These are phyloP conservation scores for Didymella exigua DNA, from an alignment of 2,329 filamentous ascomycete genomes.

Conservation along the genomic window DNA sequence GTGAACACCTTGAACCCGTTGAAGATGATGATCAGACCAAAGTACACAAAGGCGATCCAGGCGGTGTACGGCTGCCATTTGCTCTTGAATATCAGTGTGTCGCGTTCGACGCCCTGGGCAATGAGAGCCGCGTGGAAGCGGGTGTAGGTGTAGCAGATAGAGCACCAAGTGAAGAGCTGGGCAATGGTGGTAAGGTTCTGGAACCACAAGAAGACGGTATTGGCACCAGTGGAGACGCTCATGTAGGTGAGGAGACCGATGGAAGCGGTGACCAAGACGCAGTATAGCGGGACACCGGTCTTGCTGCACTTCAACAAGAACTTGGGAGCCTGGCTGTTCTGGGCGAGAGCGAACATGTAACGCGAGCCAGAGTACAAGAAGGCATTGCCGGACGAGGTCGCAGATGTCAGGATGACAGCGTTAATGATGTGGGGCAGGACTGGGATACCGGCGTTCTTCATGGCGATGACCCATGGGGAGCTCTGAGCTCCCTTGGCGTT, in stretches of 20 bases:
- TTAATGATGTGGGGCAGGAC: constrained; percentile 76
- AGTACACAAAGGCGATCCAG: constrained; percentile 63
- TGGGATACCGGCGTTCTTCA: constrained; percentile 68
- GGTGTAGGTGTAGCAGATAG: constrained; percentile 62
- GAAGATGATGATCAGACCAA: constrained; percentile 62
- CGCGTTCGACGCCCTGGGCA: constrained; percentile 63
- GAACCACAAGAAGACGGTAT: constrained; percentile 69
- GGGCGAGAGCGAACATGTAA: constrained; percentile 56
- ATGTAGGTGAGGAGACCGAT: constrained; percentile 58
- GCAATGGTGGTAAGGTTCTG: constrained; percentile 69
- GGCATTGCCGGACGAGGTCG: constrained; percentile 72
- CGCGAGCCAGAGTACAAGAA: constrained; percentile 63
- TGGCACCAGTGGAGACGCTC: constrained; percentile 53
- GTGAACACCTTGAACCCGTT: constrained; percentile 68
- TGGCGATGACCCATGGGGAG: constrained; percentile 65
- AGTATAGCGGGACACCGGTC: constrained; percentile 51
- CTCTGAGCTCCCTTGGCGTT: constrained; percentile 43
- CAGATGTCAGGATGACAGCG: constrained; percentile 74
- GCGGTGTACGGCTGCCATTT: constrained; percentile 61
- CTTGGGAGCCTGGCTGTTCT: constrained; percentile 59
- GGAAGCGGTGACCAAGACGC: constrained; percentile 46
- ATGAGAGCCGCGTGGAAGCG: constrained; percentile 57
- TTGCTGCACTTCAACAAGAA: constrained; percentile 58
- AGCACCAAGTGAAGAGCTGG: constrained; percentile 61
- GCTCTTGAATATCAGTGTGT: constrained; percentile 56